phyloP scores from a whole-genome alignment of 768 basidiomycete genomes.

The Termitomyces sp. region DNA sequence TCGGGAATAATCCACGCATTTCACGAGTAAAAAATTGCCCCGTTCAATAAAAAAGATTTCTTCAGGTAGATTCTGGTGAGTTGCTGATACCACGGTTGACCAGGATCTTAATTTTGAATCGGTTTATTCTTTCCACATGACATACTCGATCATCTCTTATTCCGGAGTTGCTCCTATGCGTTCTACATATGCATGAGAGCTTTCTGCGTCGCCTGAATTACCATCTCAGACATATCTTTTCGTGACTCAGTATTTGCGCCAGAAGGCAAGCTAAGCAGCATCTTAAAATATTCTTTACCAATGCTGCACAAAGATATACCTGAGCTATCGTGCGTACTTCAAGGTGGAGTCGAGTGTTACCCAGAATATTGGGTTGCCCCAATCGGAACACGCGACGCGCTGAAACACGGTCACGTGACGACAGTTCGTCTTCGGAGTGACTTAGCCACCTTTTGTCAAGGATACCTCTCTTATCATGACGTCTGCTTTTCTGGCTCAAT shows the following conservation, averaged over 20 bases:
- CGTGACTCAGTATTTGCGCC: too few relatives aligned
- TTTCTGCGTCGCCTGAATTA: too few relatives aligned
- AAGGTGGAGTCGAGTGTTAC: too few relatives aligned
- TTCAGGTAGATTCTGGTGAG: not conserved
- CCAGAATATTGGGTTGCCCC: too few relatives aligned
- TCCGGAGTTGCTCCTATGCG: too few relatives aligned
- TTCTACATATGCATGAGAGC: too few relatives aligned
- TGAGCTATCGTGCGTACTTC: too few relatives aligned
- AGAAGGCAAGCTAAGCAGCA: too few relatives aligned
- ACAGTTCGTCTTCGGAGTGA: not conserved
- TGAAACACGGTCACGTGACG: slow-evolving; percentile 10
- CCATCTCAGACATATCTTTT: too few relatives aligned
- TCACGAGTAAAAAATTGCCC: not conserved
- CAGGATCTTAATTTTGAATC: not conserved
- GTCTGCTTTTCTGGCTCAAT: slow-evolving; percentile 61
- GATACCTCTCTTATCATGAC: slow-evolving; percentile 5
- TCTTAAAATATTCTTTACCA: too few relatives aligned
- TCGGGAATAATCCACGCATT: not conserved
- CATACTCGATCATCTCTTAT: too few relatives aligned
- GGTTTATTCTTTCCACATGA: not conserved
- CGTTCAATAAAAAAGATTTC: not conserved
- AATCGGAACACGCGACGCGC: slow-evolving; percentile 4
- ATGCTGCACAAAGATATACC: too few relatives aligned
- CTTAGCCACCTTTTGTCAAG: not conserved
- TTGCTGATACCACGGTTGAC: not conserved